These are phyloP conservation scores for Firmiana major DNA, from an alignment of 345 rosid species.

Conservation along the genomic window DNA sequence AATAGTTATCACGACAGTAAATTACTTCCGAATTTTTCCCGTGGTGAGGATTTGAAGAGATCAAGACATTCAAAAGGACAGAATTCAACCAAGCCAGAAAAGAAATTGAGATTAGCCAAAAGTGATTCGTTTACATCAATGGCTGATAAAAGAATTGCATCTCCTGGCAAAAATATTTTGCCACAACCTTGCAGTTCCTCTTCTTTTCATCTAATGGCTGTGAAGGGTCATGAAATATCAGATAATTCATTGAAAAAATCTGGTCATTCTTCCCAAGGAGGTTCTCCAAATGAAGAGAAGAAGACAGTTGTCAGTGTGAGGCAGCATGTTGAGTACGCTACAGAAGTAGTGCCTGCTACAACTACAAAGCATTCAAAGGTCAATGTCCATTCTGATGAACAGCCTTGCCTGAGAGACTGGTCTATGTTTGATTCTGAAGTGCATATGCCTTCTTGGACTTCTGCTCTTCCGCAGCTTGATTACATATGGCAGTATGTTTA, in stretches of 20 bases:
- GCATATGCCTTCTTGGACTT: constrained; percentile 8
- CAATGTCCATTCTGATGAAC: not conserved
- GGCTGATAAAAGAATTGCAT: not conserved
- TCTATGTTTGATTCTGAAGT: not conserved
- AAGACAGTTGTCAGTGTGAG: not conserved
- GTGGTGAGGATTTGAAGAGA: constrained; percentile 7
- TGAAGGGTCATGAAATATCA: not conserved
- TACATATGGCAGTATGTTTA: constrained; percentile 47
- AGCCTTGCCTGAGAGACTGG: not conserved
- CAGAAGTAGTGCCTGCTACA: constrained; percentile 7
- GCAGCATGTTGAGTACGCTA: constrained; percentile 10
- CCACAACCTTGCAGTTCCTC: not conserved
- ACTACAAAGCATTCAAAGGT: constrained; percentile 5
- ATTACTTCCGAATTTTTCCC: constrained; percentile 26
- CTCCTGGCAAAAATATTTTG: not conserved
- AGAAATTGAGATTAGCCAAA: not conserved
- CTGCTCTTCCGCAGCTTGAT: constrained; percentile 40
- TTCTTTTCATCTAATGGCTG: not conserved
- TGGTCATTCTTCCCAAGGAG: not conserved
- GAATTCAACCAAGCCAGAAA: not conserved
- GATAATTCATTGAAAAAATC: not conserved
- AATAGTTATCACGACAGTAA: constrained; percentile 26
- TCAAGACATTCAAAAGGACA: constrained; percentile 10
- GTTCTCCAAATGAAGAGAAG: not conserved
- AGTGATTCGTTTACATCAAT: not conserved